These are phyloP conservation scores for Fagus crenata DNA, from an alignment of 306 rosid species.

Conservation along the genomic window DNA sequence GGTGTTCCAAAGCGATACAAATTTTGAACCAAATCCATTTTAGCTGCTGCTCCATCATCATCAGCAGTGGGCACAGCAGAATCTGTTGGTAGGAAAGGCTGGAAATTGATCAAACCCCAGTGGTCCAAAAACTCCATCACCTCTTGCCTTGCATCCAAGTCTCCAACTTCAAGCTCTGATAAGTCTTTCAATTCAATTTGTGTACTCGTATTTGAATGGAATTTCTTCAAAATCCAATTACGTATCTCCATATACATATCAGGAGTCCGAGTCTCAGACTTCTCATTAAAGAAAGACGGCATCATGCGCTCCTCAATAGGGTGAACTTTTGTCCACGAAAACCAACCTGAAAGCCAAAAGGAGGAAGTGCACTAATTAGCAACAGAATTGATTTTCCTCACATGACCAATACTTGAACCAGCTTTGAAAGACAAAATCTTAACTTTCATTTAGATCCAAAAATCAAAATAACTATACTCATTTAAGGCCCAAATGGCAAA, in stretches of 20 bases:
- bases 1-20: conserved; percentile 74
- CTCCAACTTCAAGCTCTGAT: conserved; percentile 74
- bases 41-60: conserved; percentile 42
- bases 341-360: conserved; percentile 73
- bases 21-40: conserved; percentile 58
- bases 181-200: conserved; percentile 69
- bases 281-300: conserved; percentile 74
- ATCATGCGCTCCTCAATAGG: conserved; percentile 68
- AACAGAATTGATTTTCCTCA: conserved; percentile 8
- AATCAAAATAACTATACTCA: background rate
- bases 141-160: conserved; percentile 73
- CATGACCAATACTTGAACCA: conserved; percentile 1
- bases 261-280: conserved; percentile 61
- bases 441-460: background rate
- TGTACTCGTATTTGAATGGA: conserved; percentile 53
- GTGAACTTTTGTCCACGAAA: conserved; percentile 71
- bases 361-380: conserved; percentile 15
- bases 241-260: conserved; percentile 70
- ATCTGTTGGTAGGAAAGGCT: conserved; percentile 62
- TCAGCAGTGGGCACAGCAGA: conserved; percentile 40
- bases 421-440: background rate
- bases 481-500: too few relatives aligned
- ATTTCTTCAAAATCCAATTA: conserved; percentile 72
- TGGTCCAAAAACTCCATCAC: conserved; percentile 80
- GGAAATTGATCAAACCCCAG: conserved; percentile 95